Evolutionary conservation across 306 rosid species (phyloP).

Genomic region (Nissolia schottii): DNA sequence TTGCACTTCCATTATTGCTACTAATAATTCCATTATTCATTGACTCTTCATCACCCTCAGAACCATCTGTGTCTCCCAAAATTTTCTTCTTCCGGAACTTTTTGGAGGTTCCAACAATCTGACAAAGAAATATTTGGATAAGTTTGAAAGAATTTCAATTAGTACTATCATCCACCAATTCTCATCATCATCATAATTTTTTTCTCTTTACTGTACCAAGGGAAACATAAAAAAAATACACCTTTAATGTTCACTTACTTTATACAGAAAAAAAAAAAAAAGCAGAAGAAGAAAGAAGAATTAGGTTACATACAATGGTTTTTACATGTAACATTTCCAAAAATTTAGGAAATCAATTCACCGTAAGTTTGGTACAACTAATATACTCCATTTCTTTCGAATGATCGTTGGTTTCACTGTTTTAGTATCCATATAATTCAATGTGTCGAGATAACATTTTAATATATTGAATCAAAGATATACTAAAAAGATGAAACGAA

Average conservation of each 20-base stretch:
- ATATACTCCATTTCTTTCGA: no score
- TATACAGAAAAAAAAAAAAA: slow-evolving; percentile 14
- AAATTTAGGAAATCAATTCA: neutral
- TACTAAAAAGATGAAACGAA: no score
- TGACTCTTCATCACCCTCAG: slow-evolving; percentile 57
- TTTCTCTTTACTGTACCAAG: slow-evolving; percentile 23
- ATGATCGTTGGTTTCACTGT: no score
- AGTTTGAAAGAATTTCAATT: neutral
- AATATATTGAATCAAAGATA: no score
- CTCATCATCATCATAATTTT: slow-evolving; percentile 22
- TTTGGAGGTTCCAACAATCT: slow-evolving; percentile 64
- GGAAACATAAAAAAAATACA: slow-evolving; percentile 13
- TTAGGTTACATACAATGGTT: slow-evolving; percentile 8
- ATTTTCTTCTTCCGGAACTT: slow-evolving; percentile 39
- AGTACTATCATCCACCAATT: slow-evolving; percentile 10
- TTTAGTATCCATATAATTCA: no score
- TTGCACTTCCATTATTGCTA: slow-evolving; percentile 25
- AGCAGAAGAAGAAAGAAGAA: slow-evolving; percentile 13
- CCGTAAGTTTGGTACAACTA: neutral
- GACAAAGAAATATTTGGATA: slow-evolving; percentile 18
- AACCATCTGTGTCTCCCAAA: slow-evolving; percentile 38
- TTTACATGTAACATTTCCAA: slow-evolving; percentile 13
- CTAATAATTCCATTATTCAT: slow-evolving; percentile 34
- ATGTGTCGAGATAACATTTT: no score
- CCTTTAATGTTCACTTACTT: slow-evolving; percentile 15